These are phyloP conservation scores for Stachybotrys chartarum DNA, from an alignment of 2,329 filamentous ascomycete genomes.

Conservation along the genomic window DNA sequence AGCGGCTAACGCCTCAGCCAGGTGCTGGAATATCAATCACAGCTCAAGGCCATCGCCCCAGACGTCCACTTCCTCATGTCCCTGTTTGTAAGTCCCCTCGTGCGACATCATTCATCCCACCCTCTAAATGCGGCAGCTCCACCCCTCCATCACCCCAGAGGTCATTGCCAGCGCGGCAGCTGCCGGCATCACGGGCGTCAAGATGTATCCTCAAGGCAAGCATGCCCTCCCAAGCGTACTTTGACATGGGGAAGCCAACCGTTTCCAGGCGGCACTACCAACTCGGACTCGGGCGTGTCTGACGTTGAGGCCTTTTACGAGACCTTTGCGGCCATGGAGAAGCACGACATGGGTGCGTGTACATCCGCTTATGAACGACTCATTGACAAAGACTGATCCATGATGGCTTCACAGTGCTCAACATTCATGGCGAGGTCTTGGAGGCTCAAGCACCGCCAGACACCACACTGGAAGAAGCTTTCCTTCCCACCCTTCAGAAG, in stretches of 20 bases:
- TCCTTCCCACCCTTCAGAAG: slow-evolving; percentile 70
- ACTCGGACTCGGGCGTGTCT: slow-evolving; percentile 62
- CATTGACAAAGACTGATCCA: not conserved
- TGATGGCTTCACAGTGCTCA: slow-evolving; percentile 48
- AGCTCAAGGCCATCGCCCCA: slow-evolving; percentile 52
- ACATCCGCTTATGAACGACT: slow-evolving; percentile 2
- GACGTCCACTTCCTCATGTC: slow-evolving; percentile 68
- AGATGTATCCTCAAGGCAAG: slow-evolving; percentile 55
- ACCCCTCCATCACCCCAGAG: slow-evolving; percentile 57
- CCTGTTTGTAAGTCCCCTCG: slow-evolving; percentile 42
- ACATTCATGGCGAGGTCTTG: slow-evolving; percentile 85
- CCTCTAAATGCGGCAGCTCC: slow-evolving; percentile 28
- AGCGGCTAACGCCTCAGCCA: slow-evolving; percentile 19
- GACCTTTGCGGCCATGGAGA: slow-evolving; percentile 85
- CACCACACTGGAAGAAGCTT: slow-evolving; percentile 43
- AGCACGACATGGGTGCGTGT: slow-evolving; percentile 50
- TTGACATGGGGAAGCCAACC: slow-evolving; percentile 6
- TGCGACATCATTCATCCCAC: not conserved
- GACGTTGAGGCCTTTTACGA: slow-evolving; percentile 65
- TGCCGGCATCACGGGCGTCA: slow-evolving; percentile 65
- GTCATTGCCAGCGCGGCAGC: slow-evolving; percentile 66
- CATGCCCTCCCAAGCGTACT: not conserved
- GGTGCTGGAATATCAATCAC: slow-evolving; percentile 59
- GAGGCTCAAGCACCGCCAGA: slow-evolving; percentile 38
- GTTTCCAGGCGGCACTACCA: slow-evolving; percentile 50